A percentile compares a stretch with the other conserved stretches of the same genome.
Conservation (phyloP, 495 filamentous ascomycete species). For the Coniosporium apollinis region DNA sequence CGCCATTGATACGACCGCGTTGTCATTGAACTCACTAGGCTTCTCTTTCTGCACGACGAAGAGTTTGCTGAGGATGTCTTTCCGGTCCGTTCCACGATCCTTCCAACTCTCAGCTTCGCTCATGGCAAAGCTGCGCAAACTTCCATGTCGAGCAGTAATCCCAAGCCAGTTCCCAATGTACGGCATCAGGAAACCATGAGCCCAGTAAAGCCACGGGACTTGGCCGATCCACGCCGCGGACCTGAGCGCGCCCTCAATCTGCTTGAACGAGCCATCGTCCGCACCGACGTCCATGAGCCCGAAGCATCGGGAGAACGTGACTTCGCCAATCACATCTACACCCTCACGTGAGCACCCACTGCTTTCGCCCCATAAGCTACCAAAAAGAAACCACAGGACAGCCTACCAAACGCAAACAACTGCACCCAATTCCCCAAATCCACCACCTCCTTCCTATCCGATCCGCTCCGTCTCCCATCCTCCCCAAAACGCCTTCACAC, state of each 20-base stretch:
- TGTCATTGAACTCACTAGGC: slow-evolving; percentile 13
- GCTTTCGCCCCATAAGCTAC: too few relatives aligned
- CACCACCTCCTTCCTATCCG: too few relatives aligned
- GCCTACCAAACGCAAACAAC: slow-evolving; percentile 21
- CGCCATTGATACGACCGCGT: slow-evolving; percentile 15
- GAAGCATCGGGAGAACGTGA: slow-evolving; percentile 20
- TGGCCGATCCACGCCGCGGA: slow-evolving; percentile 21
- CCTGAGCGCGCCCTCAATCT: slow-evolving; percentile 12
- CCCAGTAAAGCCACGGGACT: slow-evolving; percentile 18
- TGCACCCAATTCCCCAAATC: slow-evolving; percentile 22
- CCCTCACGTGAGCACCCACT: not conserved
- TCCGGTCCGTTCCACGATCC: slow-evolving; percentile 11
- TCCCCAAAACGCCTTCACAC: slow-evolving; percentile 13
- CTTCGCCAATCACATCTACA: slow-evolving; percentile 19
- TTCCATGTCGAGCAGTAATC: slow-evolving; percentile 17
- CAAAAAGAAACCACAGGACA: not conserved
- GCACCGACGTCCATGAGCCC: slow-evolving; percentile 18
- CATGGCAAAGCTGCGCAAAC: slow-evolving; percentile 17
- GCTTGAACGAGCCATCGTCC: slow-evolving; percentile 18
- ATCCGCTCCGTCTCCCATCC: slow-evolving; percentile 10
- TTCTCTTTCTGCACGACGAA: slow-evolving; percentile 15
- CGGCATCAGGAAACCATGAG: slow-evolving; percentile 15
- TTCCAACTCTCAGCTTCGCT: slow-evolving; percentile 13
- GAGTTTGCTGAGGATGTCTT: slow-evolving; percentile 17
- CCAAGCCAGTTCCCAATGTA: slow-evolving; percentile 19